Percentiles rank a stretch among this genome's conserved stretches.
Evolutionary conservation across 2,329 filamentous ascomycete genomes (phyloP).

Genomic region (Clonostachys solani): DNA sequence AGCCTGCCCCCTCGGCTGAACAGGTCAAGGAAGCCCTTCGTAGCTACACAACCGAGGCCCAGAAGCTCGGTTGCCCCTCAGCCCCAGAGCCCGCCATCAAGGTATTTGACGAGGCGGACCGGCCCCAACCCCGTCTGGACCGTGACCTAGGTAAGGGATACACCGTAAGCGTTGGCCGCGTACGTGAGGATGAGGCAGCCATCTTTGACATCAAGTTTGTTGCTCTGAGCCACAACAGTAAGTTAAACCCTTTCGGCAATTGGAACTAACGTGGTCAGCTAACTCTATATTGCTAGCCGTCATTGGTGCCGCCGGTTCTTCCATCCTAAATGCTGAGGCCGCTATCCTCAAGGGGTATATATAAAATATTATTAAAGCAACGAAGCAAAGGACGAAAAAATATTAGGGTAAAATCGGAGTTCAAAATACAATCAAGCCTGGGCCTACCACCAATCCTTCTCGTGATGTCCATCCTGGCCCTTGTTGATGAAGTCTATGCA

Average conservation of each 20-base stretch:
- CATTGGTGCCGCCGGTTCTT: conserved; percentile 93
- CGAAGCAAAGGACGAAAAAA: no score
- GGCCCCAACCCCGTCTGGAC: conserved; percentile 88
- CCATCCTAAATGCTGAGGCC: conserved; percentile 90
- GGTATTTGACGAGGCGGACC: conserved; percentile 84
- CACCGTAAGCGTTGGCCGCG: conserved; percentile 83
- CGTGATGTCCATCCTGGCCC: no score
- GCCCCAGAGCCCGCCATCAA: conserved; percentile 78
- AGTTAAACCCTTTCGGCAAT: conserved; percentile 17
- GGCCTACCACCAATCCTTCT: no score
- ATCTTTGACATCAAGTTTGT: conserved; percentile 96
- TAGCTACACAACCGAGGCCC: conserved; percentile 76
- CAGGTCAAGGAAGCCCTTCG: conserved; percentile 76
- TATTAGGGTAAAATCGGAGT: no score
- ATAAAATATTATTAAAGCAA: conserved; percentile 24
- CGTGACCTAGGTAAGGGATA: conserved; percentile 83
- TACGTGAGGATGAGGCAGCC: conserved; percentile 80
- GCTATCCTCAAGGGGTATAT: conserved; percentile 85
- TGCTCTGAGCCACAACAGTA: conserved; percentile 77
- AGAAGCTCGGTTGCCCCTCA: conserved; percentile 80
- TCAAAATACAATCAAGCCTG: no score
- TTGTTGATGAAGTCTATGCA: no score
- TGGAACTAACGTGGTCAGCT: conserved; percentile 8
- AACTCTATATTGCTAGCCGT: conserved; percentile 57
- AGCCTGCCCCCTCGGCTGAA: conserved; percentile 69